Evolutionary conservation across 2,329 filamentous ascomycete species (phyloP).

Genomic region (Penicillium sp.): DNA sequence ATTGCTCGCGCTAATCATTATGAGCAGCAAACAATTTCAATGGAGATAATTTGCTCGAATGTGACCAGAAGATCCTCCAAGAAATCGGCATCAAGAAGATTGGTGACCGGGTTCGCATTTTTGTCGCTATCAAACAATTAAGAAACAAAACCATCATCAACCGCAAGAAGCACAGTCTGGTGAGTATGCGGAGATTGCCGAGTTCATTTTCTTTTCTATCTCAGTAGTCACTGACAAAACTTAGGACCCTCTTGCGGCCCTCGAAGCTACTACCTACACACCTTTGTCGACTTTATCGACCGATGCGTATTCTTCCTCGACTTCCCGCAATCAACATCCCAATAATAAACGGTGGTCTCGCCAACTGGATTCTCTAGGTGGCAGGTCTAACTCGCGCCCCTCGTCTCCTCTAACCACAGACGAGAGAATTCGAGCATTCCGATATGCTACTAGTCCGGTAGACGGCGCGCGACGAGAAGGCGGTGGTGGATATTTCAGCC

Average conservation of each 20-base stretch:
- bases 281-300: slow-evolving; percentile 62
- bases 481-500: slow-evolving; percentile 51
- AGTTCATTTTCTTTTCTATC: neutral
- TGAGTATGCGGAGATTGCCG: slow-evolving; percentile 41
- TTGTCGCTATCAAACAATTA: slow-evolving; percentile 78
- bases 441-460: slow-evolving; percentile 46
- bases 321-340: slow-evolving; percentile 50
- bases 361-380: slow-evolving; percentile 34
- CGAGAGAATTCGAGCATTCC: slow-evolving; percentile 51
- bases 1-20: neutral
- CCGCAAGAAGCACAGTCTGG: slow-evolving; percentile 79
- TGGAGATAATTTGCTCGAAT: slow-evolving; percentile 91
- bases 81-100: slow-evolving; percentile 99
- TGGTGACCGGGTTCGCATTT: slow-evolving; percentile 89
- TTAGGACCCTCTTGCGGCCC: slow-evolving; percentile 77
- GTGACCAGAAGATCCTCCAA: slow-evolving; percentile 92
- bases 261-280: slow-evolving; percentile 63
- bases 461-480: slow-evolving; percentile 51
- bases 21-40: slow-evolving; percentile 81
- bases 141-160: slow-evolving; percentile 72
- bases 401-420: slow-evolving; percentile 66
- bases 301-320: slow-evolving; percentile 58
- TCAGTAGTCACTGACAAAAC: slow-evolving; percentile 16
- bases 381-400: slow-evolving; percentile 55
- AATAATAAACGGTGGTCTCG: slow-evolving; percentile 61